A percentile compares a stretch with the other conserved stretches of the same genome.
phyloP scores from a whole-genome alignment of 2,329 filamentous ascomycete genomes.

The Decorospora gaudefroyi region DNA sequence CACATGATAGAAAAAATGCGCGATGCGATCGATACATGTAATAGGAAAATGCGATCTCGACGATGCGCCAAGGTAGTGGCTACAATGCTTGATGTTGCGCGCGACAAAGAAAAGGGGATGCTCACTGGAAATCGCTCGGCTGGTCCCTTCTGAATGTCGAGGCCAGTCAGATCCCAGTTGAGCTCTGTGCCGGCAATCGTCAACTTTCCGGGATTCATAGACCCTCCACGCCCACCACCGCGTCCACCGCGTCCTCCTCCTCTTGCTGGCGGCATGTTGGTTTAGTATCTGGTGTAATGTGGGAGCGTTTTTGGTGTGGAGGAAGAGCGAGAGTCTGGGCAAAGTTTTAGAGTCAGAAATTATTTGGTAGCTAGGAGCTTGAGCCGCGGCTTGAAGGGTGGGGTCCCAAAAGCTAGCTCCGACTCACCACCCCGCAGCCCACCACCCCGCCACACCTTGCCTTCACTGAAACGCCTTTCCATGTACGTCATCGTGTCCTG shows the following conservation, averaged over 20 bases:
- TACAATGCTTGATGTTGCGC: neutral
- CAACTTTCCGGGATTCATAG: constrained; percentile 39
- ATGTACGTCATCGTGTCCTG: neutral
- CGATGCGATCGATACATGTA: neutral
- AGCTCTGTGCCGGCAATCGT: constrained; percentile 52
- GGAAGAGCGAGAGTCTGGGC: constrained; percentile 4
- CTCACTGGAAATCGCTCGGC: constrained; percentile 51
- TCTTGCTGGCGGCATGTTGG: constrained; percentile 32
- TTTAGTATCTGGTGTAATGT: neutral
- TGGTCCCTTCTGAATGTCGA: constrained; percentile 48
- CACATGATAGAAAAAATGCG: constrained; percentile 15
- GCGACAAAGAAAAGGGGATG: constrained; percentile 5
- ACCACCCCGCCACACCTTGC: constrained; percentile 12
- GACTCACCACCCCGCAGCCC: constrained; percentile 11
- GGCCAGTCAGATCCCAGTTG: constrained; percentile 49
- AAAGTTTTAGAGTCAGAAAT: constrained; percentile 25
- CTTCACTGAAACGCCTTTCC: neutral
- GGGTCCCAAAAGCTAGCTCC: constrained; percentile 26
- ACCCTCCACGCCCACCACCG: constrained; percentile 38
- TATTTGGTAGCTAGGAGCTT: constrained; percentile 20
- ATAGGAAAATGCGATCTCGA: neutral
- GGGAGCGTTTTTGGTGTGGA: too few species aligned
- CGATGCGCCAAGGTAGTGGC: constrained; percentile 4
- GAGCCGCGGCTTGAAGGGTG: constrained; percentile 24
- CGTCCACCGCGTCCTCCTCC: constrained; percentile 42